These are phyloP conservation scores for Candida silvatica DNA, from an alignment of 805 yeast species.

Conservation along the genomic window DNA sequence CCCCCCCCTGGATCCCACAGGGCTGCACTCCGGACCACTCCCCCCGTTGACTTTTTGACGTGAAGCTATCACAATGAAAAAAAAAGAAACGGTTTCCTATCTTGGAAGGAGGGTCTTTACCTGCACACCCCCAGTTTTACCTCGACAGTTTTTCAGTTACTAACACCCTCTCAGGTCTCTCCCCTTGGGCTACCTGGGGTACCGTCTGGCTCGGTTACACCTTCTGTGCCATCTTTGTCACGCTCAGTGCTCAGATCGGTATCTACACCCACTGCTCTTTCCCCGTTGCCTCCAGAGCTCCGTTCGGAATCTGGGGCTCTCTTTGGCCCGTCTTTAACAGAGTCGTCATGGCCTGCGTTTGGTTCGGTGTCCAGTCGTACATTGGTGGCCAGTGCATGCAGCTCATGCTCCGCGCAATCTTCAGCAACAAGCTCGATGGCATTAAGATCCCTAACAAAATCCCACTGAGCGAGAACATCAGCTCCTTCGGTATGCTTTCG, in stretches of 20 bases:
- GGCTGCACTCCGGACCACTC: no score
- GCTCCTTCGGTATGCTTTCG: slow-evolving; percentile 63
- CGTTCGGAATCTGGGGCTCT: slow-evolving; percentile 83
- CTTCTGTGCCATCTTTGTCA: slow-evolving; percentile 61
- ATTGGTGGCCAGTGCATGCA: slow-evolving; percentile 79
- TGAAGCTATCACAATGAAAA: no score
- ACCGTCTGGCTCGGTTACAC: slow-evolving; percentile 85
- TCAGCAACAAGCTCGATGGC: slow-evolving; percentile 56
- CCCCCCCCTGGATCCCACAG: no score
- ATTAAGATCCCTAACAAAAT: slow-evolving; percentile 56
- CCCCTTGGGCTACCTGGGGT: slow-evolving; percentile 91
- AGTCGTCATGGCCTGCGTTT: slow-evolving; percentile 68
- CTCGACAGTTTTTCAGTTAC: slow-evolving; percentile 88
- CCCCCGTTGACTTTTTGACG: no score
- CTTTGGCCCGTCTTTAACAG: slow-evolving; percentile 85
- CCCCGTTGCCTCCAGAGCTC: slow-evolving; percentile 73
- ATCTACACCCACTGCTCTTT: slow-evolving; percentile 73
- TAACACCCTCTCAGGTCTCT: slow-evolving; percentile 66
- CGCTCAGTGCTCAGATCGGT: slow-evolving; percentile 70
- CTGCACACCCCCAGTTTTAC: no score
- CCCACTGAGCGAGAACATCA: slow-evolving; percentile 36
- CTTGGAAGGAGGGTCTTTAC: no score
- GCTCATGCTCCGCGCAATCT: slow-evolving; percentile 68
- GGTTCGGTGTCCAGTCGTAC: slow-evolving; percentile 86
- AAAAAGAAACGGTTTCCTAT: no score